Evolutionary conservation across 768 basidiomycete species (phyloP), one percentile per base, ranked within the genome.

Genomic region (Mrakia frigida): DNA sequence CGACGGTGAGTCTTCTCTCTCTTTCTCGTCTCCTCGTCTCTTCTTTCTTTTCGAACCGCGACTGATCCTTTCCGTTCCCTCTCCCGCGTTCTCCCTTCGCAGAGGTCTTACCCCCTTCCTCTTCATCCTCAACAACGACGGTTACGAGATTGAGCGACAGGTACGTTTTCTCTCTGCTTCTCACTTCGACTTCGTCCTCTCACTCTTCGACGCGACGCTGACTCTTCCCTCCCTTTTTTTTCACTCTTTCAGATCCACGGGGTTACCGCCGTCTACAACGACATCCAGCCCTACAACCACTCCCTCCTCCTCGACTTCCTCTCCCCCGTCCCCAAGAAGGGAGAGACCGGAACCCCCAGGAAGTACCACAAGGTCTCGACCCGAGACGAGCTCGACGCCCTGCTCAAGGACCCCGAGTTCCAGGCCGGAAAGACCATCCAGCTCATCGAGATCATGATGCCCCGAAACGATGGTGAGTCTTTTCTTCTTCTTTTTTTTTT

Each of bases 91-190:
- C 28, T 28, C n/a, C 25, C 13, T 56, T 13, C 25, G 1, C 56
- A 56, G 56, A 56, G 88, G 87, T 11, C 82, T 95, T 46, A 90
- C 87, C 79, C 94, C 96, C 6, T 92, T 81, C 71, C 65, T 82
- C 70, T 79, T 81, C 61, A 75, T 85, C 7, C 81, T 85, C 60
- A 84, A 85, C 81, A 85, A 85, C 79, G 84, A 85, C 73, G 83
- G 83, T 37, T 78, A 96, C 84, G 91, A 91, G 28, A 93, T 98
- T 72, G 95, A 98, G 85, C 87, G 91, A 61, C 91, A 93, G 46
- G 46, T 50, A 18, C 46, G 46, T 50, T 50, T 18, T 21, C 21
- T 18, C 2, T 50, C 21, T 21, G 2, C 46, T 50, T 3, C 16
- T 50, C 16, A 6, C 6, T 14, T 6, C 18, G 46, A 9, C 16